Percentiles rank a stretch among this genome's conserved stretches.
These are phyloP conservation scores for Flammula alnicola DNA, from an alignment of 1,284 basidiomycete genomes.

Conservation along the genomic window DNA sequence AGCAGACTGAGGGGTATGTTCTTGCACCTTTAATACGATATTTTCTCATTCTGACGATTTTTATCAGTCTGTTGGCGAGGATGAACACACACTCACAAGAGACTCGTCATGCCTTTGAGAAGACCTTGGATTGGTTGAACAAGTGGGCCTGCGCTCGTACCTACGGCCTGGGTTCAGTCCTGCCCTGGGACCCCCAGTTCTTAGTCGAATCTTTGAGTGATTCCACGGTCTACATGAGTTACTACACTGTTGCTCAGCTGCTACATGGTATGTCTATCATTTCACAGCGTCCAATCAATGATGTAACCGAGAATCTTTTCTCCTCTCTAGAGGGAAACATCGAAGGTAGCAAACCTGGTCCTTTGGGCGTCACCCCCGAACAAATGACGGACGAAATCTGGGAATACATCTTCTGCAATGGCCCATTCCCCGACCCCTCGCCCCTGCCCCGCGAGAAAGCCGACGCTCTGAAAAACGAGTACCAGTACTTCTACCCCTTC, in stretches of 20 bases:
- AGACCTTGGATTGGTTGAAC: slow-evolving; percentile 93
- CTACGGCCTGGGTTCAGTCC: slow-evolving; percentile 94
- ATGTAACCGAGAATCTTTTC: slow-evolving; percentile 1
- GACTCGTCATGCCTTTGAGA: slow-evolving; percentile 92
- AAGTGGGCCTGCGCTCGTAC: slow-evolving; percentile 99
- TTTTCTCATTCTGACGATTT: slow-evolving; percentile 10
- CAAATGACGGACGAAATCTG: slow-evolving; percentile 98
- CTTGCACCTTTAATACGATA: neutral
- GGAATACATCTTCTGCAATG: slow-evolving; percentile 90
- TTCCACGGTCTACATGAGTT: slow-evolving; percentile 99
- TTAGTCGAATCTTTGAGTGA: slow-evolving; percentile 97
- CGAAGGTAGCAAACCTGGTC: slow-evolving; percentile 82
- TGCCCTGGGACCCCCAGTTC: slow-evolving; percentile 98
- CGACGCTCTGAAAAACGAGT: slow-evolving; percentile 88
- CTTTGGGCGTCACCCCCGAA: slow-evolving; percentile 84
- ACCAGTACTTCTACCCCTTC: slow-evolving; percentile 98
- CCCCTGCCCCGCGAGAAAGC: slow-evolving; percentile 79
- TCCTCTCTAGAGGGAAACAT: slow-evolving; percentile 57
- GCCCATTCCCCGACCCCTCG: slow-evolving; percentile 73
- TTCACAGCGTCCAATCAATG: neutral
- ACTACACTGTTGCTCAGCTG: slow-evolving; percentile 94
- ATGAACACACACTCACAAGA: slow-evolving; percentile 94
- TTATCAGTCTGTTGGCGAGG: slow-evolving; percentile 69
- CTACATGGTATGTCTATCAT: slow-evolving; percentile 72
- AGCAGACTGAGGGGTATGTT: slow-evolving; percentile 82